Evolutionary conservation across 495 filamentous ascomycete genomes (phyloP).

Genomic region (Aspergillus ostianus): DNA sequence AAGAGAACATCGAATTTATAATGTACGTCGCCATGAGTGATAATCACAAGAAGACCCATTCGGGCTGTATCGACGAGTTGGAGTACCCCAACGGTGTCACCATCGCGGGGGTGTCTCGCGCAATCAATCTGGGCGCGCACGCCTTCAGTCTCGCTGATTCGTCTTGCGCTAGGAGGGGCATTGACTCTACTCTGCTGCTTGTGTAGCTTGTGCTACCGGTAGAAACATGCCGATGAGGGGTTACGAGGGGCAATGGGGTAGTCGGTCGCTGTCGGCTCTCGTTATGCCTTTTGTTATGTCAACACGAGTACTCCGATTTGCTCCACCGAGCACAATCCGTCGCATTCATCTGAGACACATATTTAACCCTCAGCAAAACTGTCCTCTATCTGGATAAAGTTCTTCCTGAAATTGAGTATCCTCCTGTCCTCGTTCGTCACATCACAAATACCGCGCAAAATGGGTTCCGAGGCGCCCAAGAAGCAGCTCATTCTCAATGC

Average conservation of each 20-base stretch:
- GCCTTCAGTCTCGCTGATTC: not conserved
- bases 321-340: not conserved
- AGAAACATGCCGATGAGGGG: not conserved
- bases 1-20: not conserved
- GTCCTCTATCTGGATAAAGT: not conserved
- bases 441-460: not conserved
- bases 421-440: not conserved
- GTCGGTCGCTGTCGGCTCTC: not conserved
- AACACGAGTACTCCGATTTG: not conserved
- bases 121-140: constrained; percentile 2
- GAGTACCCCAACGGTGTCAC: constrained; percentile 4
- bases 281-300: not conserved
- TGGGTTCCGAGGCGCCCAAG: constrained; percentile 14
- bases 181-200: not conserved
- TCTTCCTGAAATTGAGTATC: too few relatives aligned
- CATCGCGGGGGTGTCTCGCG: constrained; percentile 2
- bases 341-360: not conserved
- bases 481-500: constrained; percentile 59
- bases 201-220: not conserved
- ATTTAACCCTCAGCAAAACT: not conserved
- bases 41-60: not conserved
- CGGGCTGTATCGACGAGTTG: not conserved
- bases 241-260: not conserved
- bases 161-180: too few relatives aligned
- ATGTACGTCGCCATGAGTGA: not conserved